These are phyloP conservation scores for Calendula officinalis DNA, from an alignment of 129 eudicot genomes.

Conservation along the genomic window DNA sequence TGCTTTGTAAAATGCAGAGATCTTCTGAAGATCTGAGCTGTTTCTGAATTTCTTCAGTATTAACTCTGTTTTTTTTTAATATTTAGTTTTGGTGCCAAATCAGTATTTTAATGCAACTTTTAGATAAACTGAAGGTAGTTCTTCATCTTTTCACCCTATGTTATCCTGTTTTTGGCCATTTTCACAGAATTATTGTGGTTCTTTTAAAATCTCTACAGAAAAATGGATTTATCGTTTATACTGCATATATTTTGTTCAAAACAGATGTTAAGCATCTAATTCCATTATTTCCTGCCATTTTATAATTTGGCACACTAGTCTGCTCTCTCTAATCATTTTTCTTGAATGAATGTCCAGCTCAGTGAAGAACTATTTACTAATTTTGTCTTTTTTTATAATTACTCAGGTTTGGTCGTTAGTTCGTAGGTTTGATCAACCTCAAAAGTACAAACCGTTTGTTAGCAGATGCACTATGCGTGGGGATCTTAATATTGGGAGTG, in stretches of 20 bases:
- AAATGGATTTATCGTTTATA: background rate
- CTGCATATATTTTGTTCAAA: background rate
- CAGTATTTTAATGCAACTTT: background rate
- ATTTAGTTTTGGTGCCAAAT: background rate
- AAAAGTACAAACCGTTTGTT: conserved; percentile 76
- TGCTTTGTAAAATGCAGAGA: background rate
- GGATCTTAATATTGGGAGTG: conserved; percentile 65
- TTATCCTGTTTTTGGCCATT: conserved; percentile 1
- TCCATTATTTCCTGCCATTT: background rate
- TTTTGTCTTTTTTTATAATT: background rate
- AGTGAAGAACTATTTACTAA: background rate
- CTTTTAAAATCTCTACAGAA: background rate
- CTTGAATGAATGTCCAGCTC: background rate
- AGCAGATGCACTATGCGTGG: conserved; percentile 61
- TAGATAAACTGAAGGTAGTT: background rate
- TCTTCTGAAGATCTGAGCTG: background rate
- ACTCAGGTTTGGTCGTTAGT: conserved; percentile 78
- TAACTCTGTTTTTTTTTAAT: background rate
- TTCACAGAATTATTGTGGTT: background rate
- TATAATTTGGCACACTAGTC: background rate
- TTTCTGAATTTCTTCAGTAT: background rate
- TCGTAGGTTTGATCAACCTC: conserved; percentile 80
- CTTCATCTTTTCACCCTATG: no score
- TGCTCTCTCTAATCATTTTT: background rate
- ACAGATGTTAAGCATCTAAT: background rate